Conservation (phyloP, 306 rosid genomes). For the Dryas alaskensis region DNA sequence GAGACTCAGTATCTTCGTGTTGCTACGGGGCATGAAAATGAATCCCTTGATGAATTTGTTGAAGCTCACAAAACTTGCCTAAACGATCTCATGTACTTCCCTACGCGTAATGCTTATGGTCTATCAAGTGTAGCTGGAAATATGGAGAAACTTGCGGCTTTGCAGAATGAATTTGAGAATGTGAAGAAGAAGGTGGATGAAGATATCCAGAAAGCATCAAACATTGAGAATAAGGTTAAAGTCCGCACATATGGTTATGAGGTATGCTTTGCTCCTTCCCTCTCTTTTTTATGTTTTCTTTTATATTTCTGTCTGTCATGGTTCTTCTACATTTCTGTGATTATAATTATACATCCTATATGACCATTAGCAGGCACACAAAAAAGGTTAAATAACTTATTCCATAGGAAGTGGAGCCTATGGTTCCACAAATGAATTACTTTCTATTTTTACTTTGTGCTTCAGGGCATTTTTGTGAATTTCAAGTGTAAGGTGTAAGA, state of each 20-base stretch:
- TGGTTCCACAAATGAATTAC: no score
- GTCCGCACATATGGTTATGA: constrained; percentile 85
- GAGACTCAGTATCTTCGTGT: constrained; percentile 68
- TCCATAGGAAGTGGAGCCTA: not conserved
- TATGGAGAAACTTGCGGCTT: constrained; percentile 79
- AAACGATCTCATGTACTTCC: constrained; percentile 80
- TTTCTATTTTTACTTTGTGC: no score
- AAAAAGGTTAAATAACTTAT: not conserved
- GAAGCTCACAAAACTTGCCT: constrained; percentile 84
- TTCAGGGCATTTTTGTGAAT: not conserved
- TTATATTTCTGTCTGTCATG: no score
- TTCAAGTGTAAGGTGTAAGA: not conserved
- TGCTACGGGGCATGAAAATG: constrained; percentile 86
- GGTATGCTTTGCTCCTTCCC: constrained; percentile 41
- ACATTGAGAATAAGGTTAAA: constrained; percentile 74
- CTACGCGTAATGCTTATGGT: constrained; percentile 76
- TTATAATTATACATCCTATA: not conserved
- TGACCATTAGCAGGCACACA: not conserved
- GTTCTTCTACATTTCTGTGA: not conserved
- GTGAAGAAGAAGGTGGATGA: constrained; percentile 71
- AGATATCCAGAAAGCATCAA: constrained; percentile 67
- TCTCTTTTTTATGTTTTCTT: not conserved
- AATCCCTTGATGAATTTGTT: constrained; percentile 76
- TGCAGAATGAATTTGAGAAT: constrained; percentile 77
- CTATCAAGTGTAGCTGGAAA: constrained; percentile 87